Base-by-base conservation (phyloP, 2,329 filamentous ascomycete species). In the Blumeria graminis region DNA sequence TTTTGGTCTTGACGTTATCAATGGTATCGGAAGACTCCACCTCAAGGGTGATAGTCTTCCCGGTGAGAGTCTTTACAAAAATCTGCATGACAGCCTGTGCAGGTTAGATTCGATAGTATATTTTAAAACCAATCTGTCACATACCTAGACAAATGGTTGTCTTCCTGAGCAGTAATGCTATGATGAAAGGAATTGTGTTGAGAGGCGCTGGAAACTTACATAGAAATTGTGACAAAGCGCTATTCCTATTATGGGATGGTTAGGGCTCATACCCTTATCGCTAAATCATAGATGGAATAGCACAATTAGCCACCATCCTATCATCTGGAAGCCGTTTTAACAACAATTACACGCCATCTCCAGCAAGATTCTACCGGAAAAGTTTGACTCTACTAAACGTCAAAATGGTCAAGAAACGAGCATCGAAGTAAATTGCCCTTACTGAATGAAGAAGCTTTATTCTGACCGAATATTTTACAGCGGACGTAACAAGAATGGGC, bases 31-130 rank as follows among this genome's bases (percentile, higher is more conserved):
- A 90, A 69, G 88, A 94, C 84, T 96, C 92, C 76, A 96, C 92
- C 88, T 98, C 92, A 69, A 98, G 89, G 84, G 92, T 96, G 84
- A 96, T 96, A 72, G 92, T 96, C 85, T 96, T 96, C 71, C 92
- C 92, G 86, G 92, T 96, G 68, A 96, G 80, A 78, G 80, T 83
- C 74, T 83, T 82, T 69, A 83, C 80, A 76, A 84, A 84, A 72
- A 65, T 65, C 50, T 64, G 63, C 61, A 64, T 65, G 74, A 72
- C 78, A 80, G 77, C 77, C 45, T 50, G 32, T 48, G 9, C 18
- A n/a, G 16, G 28, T 52, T 16, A 16, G n/a, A 45, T 45, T 8
- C 38, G 28, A 4, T 38, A 43, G 41, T 22, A 36, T 33, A 43
- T 4, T n/a, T 39, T 18, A 55, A n/a, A 13, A 1, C 14, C 6